phyloP scores from a whole-genome alignment of 805 yeast species.

The Hanseniaspora lindneri region DNA sequence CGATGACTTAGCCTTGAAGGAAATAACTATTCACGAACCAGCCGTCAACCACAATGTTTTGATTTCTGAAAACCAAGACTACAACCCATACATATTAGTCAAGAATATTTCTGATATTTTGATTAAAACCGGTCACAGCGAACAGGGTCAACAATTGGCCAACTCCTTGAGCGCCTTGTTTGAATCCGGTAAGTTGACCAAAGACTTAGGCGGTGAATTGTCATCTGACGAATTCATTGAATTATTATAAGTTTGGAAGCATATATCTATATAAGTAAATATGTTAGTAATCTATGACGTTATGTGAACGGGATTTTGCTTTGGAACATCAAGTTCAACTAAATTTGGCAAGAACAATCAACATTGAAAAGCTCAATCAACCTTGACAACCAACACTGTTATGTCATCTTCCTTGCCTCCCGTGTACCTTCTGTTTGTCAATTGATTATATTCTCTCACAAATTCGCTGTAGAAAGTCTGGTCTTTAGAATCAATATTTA shows the following conservation, averaged over 20 bases:
- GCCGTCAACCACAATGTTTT: slow-evolving; percentile 15
- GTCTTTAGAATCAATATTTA: slow-evolving; percentile 59
- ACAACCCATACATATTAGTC: slow-evolving; percentile 14
- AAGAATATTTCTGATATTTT: slow-evolving; percentile 14
- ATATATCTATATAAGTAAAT: background rate
- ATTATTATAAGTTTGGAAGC: slow-evolving; percentile 7
- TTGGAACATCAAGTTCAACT: too few relatives aligned
- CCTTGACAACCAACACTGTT: slow-evolving; percentile 65
- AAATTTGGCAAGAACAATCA: background rate
- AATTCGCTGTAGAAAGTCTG: slow-evolving; percentile 71
- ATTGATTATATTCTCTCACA: slow-evolving; percentile 58
- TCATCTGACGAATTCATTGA: slow-evolving; percentile 15
- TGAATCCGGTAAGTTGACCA: slow-evolving; percentile 12
- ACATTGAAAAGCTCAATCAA: slow-evolving; percentile 26
- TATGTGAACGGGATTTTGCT: too few relatives aligned
- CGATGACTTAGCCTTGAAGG: slow-evolving; percentile 12
- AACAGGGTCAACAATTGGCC: slow-evolving; percentile 15
- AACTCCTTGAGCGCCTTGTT: slow-evolving; percentile 6
- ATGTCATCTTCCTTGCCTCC: slow-evolving; percentile 97
- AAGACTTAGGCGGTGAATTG: slow-evolving; percentile 15
- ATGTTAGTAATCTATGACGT: too few relatives aligned
- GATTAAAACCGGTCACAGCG: slow-evolving; percentile 13
- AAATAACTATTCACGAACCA: slow-evolving; percentile 16
- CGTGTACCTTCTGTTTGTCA: slow-evolving; percentile 55
- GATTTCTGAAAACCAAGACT: slow-evolving; percentile 8